Conservation (phyloP, 177 flowering plant genomes). For the Vitis hybrid region DNA sequence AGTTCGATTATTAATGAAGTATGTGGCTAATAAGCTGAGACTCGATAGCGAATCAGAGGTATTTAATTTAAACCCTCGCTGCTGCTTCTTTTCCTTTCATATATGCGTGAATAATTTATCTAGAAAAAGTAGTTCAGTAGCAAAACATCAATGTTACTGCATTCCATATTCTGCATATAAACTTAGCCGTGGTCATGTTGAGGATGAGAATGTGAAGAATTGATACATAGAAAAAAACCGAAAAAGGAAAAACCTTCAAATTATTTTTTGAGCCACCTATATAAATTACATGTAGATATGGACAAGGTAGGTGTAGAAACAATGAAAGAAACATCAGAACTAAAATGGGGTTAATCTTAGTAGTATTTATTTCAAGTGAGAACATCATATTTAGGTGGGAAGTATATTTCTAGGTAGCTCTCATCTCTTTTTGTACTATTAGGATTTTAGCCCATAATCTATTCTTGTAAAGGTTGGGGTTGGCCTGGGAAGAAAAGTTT, state of each 20-base stretch:
- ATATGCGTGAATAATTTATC: neutral
- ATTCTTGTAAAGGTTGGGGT: neutral
- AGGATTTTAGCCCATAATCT: slow-evolving; percentile 7
- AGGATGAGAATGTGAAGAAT: too few species aligned
- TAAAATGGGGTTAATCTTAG: slow-evolving; percentile 16
- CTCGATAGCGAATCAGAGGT: slow-evolving; percentile 97
- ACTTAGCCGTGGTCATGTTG: too few species aligned
- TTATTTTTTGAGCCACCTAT: neutral
- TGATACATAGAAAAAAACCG: neutral
- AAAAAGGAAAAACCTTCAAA: neutral
- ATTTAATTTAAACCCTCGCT: slow-evolving; percentile 29
- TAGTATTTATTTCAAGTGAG: slow-evolving; percentile 2
- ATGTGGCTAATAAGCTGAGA: slow-evolving; percentile 85
- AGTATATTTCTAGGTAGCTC: slow-evolving; percentile 33
- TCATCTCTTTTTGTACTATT: slow-evolving; percentile 17
- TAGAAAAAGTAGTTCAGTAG: too few species aligned
- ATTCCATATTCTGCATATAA: neutral
- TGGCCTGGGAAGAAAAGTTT: neutral
- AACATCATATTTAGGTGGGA: slow-evolving; percentile 44
- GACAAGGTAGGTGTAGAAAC: slow-evolving; percentile 37
- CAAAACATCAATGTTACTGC: neutral
- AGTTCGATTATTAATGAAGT: slow-evolving; percentile 78
- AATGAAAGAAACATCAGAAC: slow-evolving; percentile 65
- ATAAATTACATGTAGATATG: neutral
- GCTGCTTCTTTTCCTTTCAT: neutral